These are phyloP conservation scores for Peronospora farinosa DNA, from an alignment of 352 stramenopile species.

Conservation along the genomic window DNA sequence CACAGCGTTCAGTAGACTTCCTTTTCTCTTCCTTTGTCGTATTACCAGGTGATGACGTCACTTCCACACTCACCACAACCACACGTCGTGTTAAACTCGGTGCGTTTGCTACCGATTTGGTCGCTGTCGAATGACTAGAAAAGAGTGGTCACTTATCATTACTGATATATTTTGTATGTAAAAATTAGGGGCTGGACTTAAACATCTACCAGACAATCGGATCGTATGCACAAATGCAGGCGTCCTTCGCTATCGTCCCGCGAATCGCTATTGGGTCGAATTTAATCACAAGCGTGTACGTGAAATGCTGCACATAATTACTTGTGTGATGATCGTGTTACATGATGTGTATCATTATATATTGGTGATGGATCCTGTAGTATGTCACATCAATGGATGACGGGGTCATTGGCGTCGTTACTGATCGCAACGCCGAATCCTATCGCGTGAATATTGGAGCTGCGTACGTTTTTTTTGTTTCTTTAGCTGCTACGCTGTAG, in stretches of 20 bases:
- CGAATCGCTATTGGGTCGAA: slow-evolving; percentile 89
- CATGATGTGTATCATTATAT: neutral
- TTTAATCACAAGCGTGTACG: slow-evolving; percentile 80
- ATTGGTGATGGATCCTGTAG: slow-evolving; percentile 27
- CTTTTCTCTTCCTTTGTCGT: slow-evolving; percentile 64
- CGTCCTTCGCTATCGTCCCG: slow-evolving; percentile 75
- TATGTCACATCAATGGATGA: slow-evolving; percentile 82
- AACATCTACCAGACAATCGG: slow-evolving; percentile 44
- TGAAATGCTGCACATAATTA: slow-evolving; percentile 1
- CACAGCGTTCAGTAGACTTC: slow-evolving; percentile 75
- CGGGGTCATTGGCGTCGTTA: slow-evolving; percentile 91
- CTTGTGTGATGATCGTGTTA: slow-evolving; percentile 1
- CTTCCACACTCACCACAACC: slow-evolving; percentile 64
- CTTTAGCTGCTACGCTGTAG: neutral
- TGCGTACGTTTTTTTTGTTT: slow-evolving; percentile 48
- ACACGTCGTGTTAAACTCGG: slow-evolving; percentile 64
- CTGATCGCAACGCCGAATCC: slow-evolving; percentile 89
- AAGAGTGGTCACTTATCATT: too few species aligned
- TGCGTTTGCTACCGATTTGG: slow-evolving; percentile 10
- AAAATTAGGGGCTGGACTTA: slow-evolving; percentile 47
- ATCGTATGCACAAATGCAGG: slow-evolving; percentile 80
- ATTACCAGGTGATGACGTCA: slow-evolving; percentile 77
- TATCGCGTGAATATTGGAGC: slow-evolving; percentile 94
- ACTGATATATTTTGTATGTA: neutral
- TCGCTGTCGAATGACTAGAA: too few species aligned